Conservation (phyloP, 495 filamentous ascomycete genomes). For the Xanthoparmelia taractica region DNA sequence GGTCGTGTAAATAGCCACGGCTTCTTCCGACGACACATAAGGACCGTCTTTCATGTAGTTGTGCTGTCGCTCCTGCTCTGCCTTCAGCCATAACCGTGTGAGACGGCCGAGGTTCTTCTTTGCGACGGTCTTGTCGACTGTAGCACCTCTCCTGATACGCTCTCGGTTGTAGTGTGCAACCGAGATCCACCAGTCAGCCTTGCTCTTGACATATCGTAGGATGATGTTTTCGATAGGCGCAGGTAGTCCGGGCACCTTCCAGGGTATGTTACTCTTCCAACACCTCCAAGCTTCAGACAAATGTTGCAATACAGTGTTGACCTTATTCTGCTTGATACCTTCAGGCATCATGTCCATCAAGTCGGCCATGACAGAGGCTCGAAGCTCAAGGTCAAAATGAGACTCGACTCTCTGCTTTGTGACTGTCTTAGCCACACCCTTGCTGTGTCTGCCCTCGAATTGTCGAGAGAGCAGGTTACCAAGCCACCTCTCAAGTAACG, state of each 20-base stretch:
- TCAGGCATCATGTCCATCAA: conserved; percentile 99
- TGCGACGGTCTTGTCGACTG: conserved; percentile 96
- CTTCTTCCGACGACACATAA: conserved; percentile 97
- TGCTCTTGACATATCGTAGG: conserved; percentile 94
- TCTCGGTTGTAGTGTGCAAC: conserved; percentile 98
- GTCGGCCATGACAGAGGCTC: conserved; percentile 97
- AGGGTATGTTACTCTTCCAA: conserved; percentile 99
- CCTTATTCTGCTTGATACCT: conserved; percentile 98
- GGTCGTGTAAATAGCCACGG: conserved; percentile 96
- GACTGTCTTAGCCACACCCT: conserved; percentile 98
- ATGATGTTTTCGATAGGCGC: conserved; percentile 99
- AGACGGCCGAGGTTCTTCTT: conserved; percentile 98
- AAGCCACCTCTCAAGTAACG: conserved; percentile 93
- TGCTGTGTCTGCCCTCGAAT: conserved; percentile 98
- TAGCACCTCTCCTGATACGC: conserved; percentile 89
- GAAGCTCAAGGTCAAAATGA: conserved; percentile 95
- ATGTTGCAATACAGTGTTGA: conserved; percentile 96
- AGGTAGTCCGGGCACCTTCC: conserved; percentile 95
- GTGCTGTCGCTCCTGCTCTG: conserved; percentile 96
- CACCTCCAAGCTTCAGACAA: conserved; percentile 96
- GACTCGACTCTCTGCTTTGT: conserved; percentile 99
- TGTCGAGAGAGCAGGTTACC: conserved; percentile 94
- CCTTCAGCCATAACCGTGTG: conserved; percentile 94
- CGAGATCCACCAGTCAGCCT: conserved; percentile 99
- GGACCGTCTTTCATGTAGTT: conserved; percentile 99